phyloP scores from a whole-genome alignment of 495 filamentous ascomycete species.

The Aspergillus sclerotiicarbonarius region DNA sequence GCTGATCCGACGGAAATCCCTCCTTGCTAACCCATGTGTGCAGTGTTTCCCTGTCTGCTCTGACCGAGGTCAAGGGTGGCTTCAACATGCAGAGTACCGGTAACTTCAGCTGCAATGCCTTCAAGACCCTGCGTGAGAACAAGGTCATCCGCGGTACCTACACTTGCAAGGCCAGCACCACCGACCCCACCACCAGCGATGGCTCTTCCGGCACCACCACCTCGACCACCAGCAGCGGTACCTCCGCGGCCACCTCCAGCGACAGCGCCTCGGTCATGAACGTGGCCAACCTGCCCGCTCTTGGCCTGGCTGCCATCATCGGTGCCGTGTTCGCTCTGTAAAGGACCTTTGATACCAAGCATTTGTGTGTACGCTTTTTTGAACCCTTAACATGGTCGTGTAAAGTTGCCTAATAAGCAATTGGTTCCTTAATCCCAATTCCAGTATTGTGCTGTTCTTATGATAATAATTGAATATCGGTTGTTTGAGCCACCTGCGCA shows the following conservation, averaged over 20 bases:
- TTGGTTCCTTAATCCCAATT: conserved; percentile 35
- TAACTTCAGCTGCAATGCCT: conserved; percentile 55
- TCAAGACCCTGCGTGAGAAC: conserved; percentile 42
- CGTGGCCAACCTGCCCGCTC: conserved; percentile 40
- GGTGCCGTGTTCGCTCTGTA: conserved; percentile 46
- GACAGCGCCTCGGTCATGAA: conserved; percentile 39
- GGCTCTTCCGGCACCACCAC: conserved; percentile 41
- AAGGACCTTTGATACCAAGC: conserved; percentile 21
- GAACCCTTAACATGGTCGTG: conserved; percentile 23
- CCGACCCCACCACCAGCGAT: conserved; percentile 45
- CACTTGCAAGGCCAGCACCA: conserved; percentile 49
- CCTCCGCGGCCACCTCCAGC: conserved; percentile 34
- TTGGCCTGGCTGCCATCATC: conserved; percentile 44
- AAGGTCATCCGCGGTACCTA: conserved; percentile 61
- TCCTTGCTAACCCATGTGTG: conserved; percentile 14
- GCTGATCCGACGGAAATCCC: neutral
- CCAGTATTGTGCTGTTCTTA: conserved; percentile 41
- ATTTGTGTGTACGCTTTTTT: conserved; percentile 24
- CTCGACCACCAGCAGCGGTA: conserved; percentile 23
- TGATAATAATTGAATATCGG: conserved; percentile 49
- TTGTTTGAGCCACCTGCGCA: conserved; percentile 36
- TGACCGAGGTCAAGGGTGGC: conserved; percentile 76
- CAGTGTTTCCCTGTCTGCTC: conserved; percentile 66
- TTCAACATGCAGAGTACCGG: conserved; percentile 80
- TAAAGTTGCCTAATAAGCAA: conserved; percentile 40